Base-by-base conservation (phyloP, 495 filamentous ascomycete genomes). In the Penicillium lividum region DNA sequence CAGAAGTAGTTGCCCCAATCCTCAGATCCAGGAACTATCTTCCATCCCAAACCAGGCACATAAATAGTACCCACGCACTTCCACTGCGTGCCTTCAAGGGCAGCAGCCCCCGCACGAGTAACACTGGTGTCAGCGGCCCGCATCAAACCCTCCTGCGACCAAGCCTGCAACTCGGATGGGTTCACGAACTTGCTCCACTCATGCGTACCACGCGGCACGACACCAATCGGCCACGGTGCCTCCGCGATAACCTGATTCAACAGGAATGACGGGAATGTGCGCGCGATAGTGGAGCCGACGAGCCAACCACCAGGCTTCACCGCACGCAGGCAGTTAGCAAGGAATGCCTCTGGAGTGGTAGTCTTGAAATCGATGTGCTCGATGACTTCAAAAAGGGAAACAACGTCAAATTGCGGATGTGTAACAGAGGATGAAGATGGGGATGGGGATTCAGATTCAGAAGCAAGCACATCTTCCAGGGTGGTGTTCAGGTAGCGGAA, bases 161-260 rank as follows among this genome's bases (percentile, higher is more conserved):
- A 91, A 3, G 59, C 79, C 61, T 84, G 75, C 68, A 98, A 56
- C 80, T 98, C 94, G 16, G 82, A 77, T 63, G 88, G 89, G 67
- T 96, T 95, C 28, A 98, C 85, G 70, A 98, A 98, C 71, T 97
- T 96, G 15, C 75, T 76, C 94, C 94, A 98, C 65, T 97, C 92
- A 70, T 98, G 94, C 52, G 94, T 97, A 0, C 94, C 94, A 53
- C 82, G 82, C 22, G 94, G 94, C 56, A 98, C 94, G 56, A 98
- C 87, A 18, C 90, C 77, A 47, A 96, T 70, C 4, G 97, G 73
- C 74, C 94, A 80, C 27, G 77, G 77, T 40, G 77, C 92, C 75
- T 98, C 94, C 0, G 94, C 94, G 53, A 97, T 80, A 27, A 98
- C 68, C 64, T 97, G 97, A 18, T 96, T 98, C 16, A 91, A 90